Conservation (phyloP, 176 grass and related monocot species). For the Avena atlantica region DNA sequence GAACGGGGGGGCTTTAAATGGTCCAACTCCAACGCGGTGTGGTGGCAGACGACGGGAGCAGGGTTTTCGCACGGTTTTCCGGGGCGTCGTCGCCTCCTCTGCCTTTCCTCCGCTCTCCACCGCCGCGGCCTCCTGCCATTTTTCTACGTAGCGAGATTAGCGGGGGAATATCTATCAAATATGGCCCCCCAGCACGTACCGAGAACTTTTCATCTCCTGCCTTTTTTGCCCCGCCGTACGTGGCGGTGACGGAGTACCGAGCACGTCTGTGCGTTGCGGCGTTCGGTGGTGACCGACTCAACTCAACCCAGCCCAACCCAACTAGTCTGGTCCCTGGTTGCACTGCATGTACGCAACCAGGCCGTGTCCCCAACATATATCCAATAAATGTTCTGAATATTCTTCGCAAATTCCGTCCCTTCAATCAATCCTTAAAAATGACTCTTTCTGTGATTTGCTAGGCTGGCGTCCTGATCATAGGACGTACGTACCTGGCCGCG, state of each 20-base stretch:
- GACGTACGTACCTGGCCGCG: neutral
- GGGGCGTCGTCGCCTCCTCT: conserved; percentile 4
- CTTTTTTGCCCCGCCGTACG: neutral
- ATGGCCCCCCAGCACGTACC: too few relatives aligned
- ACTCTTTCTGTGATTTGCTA: neutral
- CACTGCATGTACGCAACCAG: conserved; percentile 17
- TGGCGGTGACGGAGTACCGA: conserved; percentile 3
- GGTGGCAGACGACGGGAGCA: conserved; percentile 23
- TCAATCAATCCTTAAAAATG: neutral
- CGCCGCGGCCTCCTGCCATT: neutral
- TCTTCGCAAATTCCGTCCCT: neutral
- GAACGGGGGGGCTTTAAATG: conserved; percentile 48
- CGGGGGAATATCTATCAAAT: conserved; percentile 1
- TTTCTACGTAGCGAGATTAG: conserved; percentile 45
- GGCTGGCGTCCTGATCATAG: neutral
- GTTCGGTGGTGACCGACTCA: neutral
- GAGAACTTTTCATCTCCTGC: too few relatives aligned
- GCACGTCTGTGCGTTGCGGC: neutral
- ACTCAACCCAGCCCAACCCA: too few relatives aligned
- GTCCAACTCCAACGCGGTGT: conserved; percentile 24
- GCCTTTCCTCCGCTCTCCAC: neutral
- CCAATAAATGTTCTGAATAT: neutral
- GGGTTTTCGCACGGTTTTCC: conserved; percentile 38
- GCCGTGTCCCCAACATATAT: neutral
- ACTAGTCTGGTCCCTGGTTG: neutral